Conservation (phyloP, 2,329 filamentous ascomycete species). For the Juglanconis sp. region DNA sequence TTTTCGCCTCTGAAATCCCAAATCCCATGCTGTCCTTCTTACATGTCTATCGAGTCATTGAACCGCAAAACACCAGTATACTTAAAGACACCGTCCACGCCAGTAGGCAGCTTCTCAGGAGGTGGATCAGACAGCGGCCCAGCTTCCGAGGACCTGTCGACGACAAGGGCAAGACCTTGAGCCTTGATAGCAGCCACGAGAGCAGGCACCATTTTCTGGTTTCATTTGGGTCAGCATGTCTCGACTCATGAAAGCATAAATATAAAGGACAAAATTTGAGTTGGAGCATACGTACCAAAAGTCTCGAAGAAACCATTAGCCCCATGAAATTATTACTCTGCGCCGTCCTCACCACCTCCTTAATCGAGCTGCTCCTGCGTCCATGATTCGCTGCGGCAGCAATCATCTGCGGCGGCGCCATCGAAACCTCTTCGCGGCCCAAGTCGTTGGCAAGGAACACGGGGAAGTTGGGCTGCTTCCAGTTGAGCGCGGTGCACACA, state of each 20-base stretch:
- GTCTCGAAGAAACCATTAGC: conserved; percentile 79
- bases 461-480: conserved; percentile 99
- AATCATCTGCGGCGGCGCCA: conserved; percentile 34
- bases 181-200: conserved; percentile 92
- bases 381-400: conserved; percentile 51
- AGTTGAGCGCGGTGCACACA: conserved; percentile 91
- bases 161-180: conserved; percentile 85
- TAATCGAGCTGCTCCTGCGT: conserved; percentile 77
- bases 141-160: conserved; percentile 70
- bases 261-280: neutral
- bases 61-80: conserved; percentile 86
- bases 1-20: too few relatives aligned
- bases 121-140: conserved; percentile 47
- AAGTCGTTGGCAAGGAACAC: conserved; percentile 94
- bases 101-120: conserved; percentile 62
- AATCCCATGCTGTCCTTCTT: conserved; percentile 19
- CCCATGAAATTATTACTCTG: conserved; percentile 99
- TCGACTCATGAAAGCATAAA: neutral
- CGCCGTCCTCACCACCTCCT: conserved; percentile 89
- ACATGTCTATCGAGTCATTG: conserved; percentile 83
- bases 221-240: neutral
- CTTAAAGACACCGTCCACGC: conserved; percentile 83
- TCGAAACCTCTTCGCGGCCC: conserved; percentile 55
- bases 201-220: conserved; percentile 85
- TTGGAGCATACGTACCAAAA: conserved; percentile 64